Evolutionary conservation across 1,139 yeast species (phyloP), one percentile per base, ranked within the genome.

Genomic region (Yamadazyma buinensis): DNA sequence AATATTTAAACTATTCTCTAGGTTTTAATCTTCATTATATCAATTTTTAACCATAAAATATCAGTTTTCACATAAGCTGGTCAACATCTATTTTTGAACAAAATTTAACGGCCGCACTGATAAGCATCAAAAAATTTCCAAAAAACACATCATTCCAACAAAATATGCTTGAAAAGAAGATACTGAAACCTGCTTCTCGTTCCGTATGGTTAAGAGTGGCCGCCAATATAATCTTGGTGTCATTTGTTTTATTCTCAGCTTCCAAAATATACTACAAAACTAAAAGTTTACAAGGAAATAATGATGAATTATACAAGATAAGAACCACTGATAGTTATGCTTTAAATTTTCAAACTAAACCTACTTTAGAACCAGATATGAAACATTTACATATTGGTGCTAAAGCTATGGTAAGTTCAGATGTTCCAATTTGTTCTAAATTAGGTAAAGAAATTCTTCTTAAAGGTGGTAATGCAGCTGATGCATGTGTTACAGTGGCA

Each of bases 401-500:
- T 5, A 52, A 67, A 15, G 90, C 83, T 11, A 92, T 90, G 52
- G 88, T 87, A 7, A 78, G 90, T 8, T 72, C 84, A 33, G 96
- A 88, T 53, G 76, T 83, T 1, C 81, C 80, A 11, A 39, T 66
- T 6, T 88, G 97, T 54, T 84, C 94, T 2, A 55, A 71, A 18
- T 58, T 86, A 67, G 95, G 94, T 2, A 69, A 71, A 5, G 61
- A 70, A 3, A 77, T 87, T 15, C 58, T 87, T 15, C 49, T 60
- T 24, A 72, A 73, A 13, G 92, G 92, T 2, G 84, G 83, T 33
- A 67, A 67, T 41, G 97, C 97, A 1, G 96, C 95, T 0, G 97
- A 92, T 54, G 95, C 97, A 0, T 87, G 95, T 0, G 81, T 92
- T 2, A 84, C 95, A 0, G 85, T 86, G 14, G 87, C 95, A 0